A percentile compares a stretch with the other conserved stretches of the same genome.
These are phyloP conservation scores for Peronosclerospora sorghi DNA, from an alignment of 352 stramenopile species.

Conservation along the genomic window DNA sequence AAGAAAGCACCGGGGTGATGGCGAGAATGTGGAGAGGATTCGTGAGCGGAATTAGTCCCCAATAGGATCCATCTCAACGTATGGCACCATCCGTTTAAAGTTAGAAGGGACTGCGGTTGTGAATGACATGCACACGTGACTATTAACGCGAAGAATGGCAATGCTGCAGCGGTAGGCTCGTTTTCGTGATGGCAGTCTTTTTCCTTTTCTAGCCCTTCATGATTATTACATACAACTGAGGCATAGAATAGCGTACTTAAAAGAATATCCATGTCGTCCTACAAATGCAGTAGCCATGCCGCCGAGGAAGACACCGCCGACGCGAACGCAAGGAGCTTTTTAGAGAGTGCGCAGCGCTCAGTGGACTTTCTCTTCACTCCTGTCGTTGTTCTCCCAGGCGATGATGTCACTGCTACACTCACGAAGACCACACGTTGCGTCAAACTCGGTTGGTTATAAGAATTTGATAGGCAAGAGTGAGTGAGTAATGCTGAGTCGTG, in stretches of 20 bases:
- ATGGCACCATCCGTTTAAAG: too few species aligned
- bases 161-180: too few species aligned
- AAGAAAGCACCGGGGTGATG: constrained; percentile 2
- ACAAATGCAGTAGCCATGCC: constrained; percentile 21
- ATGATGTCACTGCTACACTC: constrained; percentile 69
- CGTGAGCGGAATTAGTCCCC: too few species aligned
- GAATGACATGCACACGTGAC: too few species aligned
- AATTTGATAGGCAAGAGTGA: background rate
- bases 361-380: constrained; percentile 75
- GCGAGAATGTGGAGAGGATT: too few species aligned
- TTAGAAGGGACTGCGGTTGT: too few species aligned
- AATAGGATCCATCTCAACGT: too few species aligned
- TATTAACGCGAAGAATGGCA: too few species aligned
- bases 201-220: too few species aligned
- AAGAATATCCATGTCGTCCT: constrained; percentile 2
- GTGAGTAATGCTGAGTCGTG: background rate
- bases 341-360: constrained; percentile 60
- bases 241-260: constrained; percentile 31
- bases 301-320: constrained; percentile 21
- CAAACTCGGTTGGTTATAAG: constrained; percentile 42
- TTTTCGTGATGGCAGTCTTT: too few species aligned
- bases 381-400: constrained; percentile 55
- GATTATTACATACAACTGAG: too few species aligned
- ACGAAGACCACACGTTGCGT: constrained; percentile 61
- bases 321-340: constrained; percentile 40